phyloP scores from a whole-genome alignment of 192 early-diverging fungal species.

The Backusella liffmaniae region DNA sequence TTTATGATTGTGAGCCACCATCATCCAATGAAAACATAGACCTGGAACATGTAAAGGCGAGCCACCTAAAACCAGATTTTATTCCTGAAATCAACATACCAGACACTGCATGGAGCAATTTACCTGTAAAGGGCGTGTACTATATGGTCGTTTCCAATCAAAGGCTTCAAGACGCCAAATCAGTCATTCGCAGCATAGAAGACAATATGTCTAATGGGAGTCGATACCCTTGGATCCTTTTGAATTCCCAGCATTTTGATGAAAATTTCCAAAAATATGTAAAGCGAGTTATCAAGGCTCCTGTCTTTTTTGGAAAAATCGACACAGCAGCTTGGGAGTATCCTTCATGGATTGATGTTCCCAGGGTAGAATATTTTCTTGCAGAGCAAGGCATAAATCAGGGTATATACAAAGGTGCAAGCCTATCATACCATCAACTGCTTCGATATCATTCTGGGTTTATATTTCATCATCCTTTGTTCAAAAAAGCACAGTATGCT shows the following conservation, averaged over 20 bases:
- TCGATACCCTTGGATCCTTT: slow-evolving; percentile 68
- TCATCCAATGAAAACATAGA: not conserved
- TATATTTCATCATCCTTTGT: slow-evolving; percentile 66
- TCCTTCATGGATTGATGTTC: slow-evolving; percentile 70
- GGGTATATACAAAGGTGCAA: slow-evolving; percentile 19
- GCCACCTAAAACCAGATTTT: not conserved
- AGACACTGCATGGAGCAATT: not conserved
- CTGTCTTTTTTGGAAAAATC: slow-evolving; percentile 38
- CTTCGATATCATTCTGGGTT: slow-evolving; percentile 46
- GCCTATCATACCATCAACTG: slow-evolving; percentile 20
- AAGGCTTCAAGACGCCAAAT: slow-evolving; percentile 57
- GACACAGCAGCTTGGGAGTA: slow-evolving; percentile 70
- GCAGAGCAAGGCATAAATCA: slow-evolving; percentile 50
- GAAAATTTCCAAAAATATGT: slow-evolving; percentile 49
- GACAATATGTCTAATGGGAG: slow-evolving; percentile 67
- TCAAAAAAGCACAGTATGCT: slow-evolving; percentile 65
- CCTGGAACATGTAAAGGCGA: not conserved
- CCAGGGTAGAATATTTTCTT: slow-evolving; percentile 53
- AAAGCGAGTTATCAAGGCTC: slow-evolving; percentile 3
- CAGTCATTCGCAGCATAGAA: slow-evolving; percentile 64
- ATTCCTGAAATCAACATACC: slow-evolving; percentile 3
- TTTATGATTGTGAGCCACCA: not conserved
- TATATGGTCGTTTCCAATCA: slow-evolving; percentile 62
- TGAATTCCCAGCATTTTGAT: slow-evolving; percentile 67
- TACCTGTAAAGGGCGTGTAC: slow-evolving; percentile 17